Base-by-base conservation (phyloP, 1,284 basidiomycete genomes). In the Moesziomyces sp. region DNA sequence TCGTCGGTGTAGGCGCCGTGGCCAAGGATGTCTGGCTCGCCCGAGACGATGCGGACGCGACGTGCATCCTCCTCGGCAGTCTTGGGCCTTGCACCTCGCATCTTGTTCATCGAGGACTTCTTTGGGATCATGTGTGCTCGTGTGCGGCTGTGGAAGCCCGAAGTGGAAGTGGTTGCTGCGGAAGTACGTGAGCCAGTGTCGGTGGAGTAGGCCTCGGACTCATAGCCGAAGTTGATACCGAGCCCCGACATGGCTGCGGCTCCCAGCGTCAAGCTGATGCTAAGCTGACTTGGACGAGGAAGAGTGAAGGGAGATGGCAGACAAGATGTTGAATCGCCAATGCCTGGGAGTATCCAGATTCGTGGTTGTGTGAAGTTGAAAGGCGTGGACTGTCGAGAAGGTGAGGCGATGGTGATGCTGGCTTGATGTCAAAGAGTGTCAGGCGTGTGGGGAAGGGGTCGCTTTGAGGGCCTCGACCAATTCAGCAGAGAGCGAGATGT, bases 151-250 rank as follows among this genome's bases (percentile, higher is more conserved):
- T 72, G 58, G 16, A 64, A 73, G 43, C 62, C 60, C 13, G 74
- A 62, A 0, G 61, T 59, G 2, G 58, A 46, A 21, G 68, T 47
- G 26, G 57, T 56, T 14, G 56, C 21, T 38, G 52, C 52, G 1
- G 67, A 60, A 48, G 19, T 21, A n/a, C 50, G 54, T 18, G 52
- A 66, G 26, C 46, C 54, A 14, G 57, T 54, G 52, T 61, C 58
- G 49, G 53, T 55, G 3, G 60, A 53, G 60, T 65, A 62, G 30
- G 66, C 52, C 40, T 76, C 63, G 14, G 53, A 72, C 34, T 71
- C 65, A 13, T 61, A 51, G 14, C 76, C 79, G 35, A 82, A 78
- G 69, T 82, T 73, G 55, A 82, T 82, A 23, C 80, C 79, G 18
- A 82, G 67, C 9, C 80, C 80, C 10, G 77, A 76, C 75, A 80